These are phyloP conservation scores for Clausena lansium DNA, from an alignment of 345 rosid species.

Conservation along the genomic window DNA sequence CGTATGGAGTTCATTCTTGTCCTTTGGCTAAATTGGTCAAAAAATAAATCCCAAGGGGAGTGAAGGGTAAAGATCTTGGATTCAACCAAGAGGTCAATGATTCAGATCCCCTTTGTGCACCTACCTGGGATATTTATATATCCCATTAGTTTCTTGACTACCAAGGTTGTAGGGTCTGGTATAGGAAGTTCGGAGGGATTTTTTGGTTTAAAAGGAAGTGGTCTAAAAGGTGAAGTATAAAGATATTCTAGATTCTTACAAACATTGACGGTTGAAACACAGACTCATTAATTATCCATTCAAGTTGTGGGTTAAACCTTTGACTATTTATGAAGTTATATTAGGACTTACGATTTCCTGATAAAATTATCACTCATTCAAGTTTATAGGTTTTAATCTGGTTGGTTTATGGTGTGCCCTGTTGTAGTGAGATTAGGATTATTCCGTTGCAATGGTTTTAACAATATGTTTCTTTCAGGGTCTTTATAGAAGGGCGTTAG, in stretches of 20 bases:
- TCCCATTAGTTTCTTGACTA: background rate
- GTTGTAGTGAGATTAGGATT: background rate
- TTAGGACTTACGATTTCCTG: background rate
- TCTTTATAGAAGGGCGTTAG: conserved; percentile 71
- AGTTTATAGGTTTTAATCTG: background rate
- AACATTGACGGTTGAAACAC: background rate
- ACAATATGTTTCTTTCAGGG: conserved; percentile 47
- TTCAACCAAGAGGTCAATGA: background rate
- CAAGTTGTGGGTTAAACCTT: background rate
- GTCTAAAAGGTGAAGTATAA: background rate
- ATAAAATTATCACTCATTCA: background rate
- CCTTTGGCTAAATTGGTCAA: background rate
- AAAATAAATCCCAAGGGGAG: background rate
- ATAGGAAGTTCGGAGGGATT: background rate
- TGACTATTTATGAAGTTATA: background rate
- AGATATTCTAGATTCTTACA: background rate
- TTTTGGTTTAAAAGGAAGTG: background rate
- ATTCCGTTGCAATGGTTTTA: background rate
- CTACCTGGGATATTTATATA: background rate
- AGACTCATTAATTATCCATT: background rate
- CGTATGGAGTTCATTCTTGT: background rate
- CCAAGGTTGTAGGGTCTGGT: background rate
- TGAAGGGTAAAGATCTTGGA: background rate
- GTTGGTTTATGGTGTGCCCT: background rate
- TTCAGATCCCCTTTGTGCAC: background rate